Percentiles rank a stretch among this genome's conserved stretches.
Evolutionary conservation across 1,139 yeast genomes (phyloP).

Genomic region (Entelexis sorbosivorans): DNA sequence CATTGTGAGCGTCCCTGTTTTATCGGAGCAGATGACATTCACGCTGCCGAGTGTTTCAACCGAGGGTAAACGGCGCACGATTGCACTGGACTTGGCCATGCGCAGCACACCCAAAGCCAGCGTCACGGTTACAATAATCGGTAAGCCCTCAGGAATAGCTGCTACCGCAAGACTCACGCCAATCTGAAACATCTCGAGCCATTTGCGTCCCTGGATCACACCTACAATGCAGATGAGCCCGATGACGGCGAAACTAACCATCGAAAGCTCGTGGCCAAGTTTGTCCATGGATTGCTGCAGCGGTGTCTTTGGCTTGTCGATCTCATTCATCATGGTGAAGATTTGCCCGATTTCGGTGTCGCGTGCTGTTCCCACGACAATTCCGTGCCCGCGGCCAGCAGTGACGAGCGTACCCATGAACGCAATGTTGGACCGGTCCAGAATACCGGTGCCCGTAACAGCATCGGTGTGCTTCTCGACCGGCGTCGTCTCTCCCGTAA

Average conservation of each 20-base stretch:
- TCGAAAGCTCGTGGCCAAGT: conserved; percentile 77
- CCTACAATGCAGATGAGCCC: conserved; percentile 83
- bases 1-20: conserved; percentile 89
- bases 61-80: conserved; percentile 83
- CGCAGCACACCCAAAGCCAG: conserved; percentile 87
- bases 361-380: conserved; percentile 82
- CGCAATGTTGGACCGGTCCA: conserved; percentile 63
- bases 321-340: conserved; percentile 85
- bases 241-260: conserved; percentile 71
- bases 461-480: conserved; percentile 44
- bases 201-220: conserved; percentile 74
- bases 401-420: conserved; percentile 94
- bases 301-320: conserved; percentile 94
- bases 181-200: conserved; percentile 96
- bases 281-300: conserved; percentile 89
- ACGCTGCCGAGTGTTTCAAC: conserved; percentile 95
- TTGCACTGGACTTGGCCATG: conserved; percentile 89
- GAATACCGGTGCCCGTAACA: conserved; percentile 27
- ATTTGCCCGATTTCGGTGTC: conserved; percentile 81
- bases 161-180: conserved; percentile 95
- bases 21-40: conserved; percentile 88
- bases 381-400: conserved; percentile 85
- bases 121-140: conserved; percentile 92
- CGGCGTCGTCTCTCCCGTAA: conserved; percentile 90
- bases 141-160: conserved; percentile 95